Conservation (phyloP, 2,329 filamentous ascomycete species). For the Pseudophaeomoniella oleicola region DNA sequence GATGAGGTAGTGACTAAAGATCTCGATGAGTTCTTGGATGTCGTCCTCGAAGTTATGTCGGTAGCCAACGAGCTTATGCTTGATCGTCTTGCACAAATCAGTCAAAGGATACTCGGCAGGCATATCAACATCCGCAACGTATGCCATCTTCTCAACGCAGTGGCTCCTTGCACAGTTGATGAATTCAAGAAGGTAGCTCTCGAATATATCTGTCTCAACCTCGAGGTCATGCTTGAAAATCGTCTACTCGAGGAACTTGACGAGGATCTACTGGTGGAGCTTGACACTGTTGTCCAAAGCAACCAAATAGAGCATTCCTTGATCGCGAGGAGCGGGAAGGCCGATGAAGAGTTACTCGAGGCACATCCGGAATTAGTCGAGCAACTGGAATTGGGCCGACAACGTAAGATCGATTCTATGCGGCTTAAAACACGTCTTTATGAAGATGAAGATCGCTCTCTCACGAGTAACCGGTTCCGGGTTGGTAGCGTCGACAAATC, state of each 20-base stretch:
- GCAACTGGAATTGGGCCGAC: conserved; percentile 28
- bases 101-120: conserved; percentile 67
- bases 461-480: conserved; percentile 45
- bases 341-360: conserved; percentile 38
- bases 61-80: conserved; percentile 93
- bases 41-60: conserved; percentile 81
- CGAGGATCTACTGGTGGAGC: conserved; percentile 62
- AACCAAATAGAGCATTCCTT: conserved; percentile 71
- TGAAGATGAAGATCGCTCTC: conserved; percentile 50
- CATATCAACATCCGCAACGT: conserved; percentile 71
- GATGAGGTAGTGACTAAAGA: conserved; percentile 56
- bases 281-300: conserved; percentile 64
- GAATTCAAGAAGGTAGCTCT: conserved; percentile 79
- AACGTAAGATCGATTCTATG: conserved; percentile 61
- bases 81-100: conserved; percentile 76
- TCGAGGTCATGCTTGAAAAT: conserved; percentile 87
- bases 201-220: conserved; percentile 81
- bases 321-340: conserved; percentile 60
- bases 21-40: conserved; percentile 72
- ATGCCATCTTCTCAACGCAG: conserved; percentile 68
- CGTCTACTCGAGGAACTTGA: conserved; percentile 74
- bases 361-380: conserved; percentile 29
- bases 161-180: conserved; percentile 67
- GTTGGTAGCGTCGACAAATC: conserved; percentile 52
- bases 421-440: conserved; percentile 48